phyloP scores from a whole-genome alignment of 495 filamentous ascomycete species.

The Friedmanniomyces endolithicus region DNA sequence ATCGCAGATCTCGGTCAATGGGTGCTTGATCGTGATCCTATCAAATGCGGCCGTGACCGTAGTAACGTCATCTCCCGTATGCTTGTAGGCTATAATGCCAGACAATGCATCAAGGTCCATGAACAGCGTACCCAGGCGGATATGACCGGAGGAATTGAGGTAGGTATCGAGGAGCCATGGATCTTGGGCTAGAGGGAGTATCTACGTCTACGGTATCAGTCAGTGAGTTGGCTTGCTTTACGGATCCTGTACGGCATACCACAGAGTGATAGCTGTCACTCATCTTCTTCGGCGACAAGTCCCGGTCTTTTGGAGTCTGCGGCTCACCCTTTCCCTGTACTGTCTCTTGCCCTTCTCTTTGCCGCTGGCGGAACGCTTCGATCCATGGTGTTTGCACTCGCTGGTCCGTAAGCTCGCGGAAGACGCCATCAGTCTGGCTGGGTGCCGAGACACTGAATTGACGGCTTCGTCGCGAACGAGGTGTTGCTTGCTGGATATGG shows the following conservation, averaged over 20 bases:
- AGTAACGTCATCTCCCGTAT: constrained; percentile 63
- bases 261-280: constrained; percentile 51
- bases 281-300: constrained; percentile 52
- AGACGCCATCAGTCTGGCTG: constrained; percentile 38
- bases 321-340: constrained; percentile 5
- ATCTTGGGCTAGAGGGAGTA: constrained; percentile 54
- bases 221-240: constrained; percentile 7
- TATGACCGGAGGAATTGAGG: constrained; percentile 52
- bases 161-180: constrained; percentile 61
- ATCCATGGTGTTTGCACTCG: constrained; percentile 58
- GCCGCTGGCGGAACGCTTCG: constrained; percentile 46
- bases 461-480: neutral
- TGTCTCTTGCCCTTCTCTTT: constrained; percentile 28
- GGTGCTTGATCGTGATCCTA: constrained; percentile 61
- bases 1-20: constrained; percentile 67
- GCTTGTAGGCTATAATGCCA: constrained; percentile 69
- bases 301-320: constrained; percentile 31
- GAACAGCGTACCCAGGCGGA: constrained; percentile 57
- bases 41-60: constrained; percentile 76
- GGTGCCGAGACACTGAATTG: constrained; percentile 17
- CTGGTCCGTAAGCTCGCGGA: constrained; percentile 39
- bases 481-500: neutral
- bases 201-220: constrained; percentile 31
- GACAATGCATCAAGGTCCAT: constrained; percentile 78
- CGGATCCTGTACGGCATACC: constrained; percentile 32